These are phyloP conservation scores for Parietichytrium sp. DNA, from an alignment of 108 stramenopile genomes.

Conservation along the genomic window DNA sequence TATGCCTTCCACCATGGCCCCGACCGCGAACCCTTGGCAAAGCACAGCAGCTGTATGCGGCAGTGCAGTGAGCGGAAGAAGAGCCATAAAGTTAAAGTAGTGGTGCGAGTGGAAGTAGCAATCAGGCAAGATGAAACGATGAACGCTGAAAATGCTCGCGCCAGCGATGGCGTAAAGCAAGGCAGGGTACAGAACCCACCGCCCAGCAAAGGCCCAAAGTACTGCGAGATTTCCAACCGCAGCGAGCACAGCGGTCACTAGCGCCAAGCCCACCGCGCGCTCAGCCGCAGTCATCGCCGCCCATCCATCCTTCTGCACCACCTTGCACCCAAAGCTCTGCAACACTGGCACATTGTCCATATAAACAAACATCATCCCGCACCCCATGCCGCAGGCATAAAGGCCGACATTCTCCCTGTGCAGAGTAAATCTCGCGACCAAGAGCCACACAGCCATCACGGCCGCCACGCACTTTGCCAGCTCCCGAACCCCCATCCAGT, in stretches of 20 bases:
- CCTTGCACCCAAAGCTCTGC: conserved; percentile 33
- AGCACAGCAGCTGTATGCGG: not conserved
- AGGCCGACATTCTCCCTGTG: not conserved
- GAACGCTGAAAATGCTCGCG: not conserved
- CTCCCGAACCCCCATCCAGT: not conserved
- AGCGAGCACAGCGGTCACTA: not conserved
- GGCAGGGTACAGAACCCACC: not conserved
- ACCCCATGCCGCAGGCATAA: not conserved
- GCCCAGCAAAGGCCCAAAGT: not conserved
- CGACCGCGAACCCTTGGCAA: not conserved
- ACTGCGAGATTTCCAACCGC: not conserved
- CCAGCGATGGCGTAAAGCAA: not conserved
- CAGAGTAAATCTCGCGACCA: not conserved
- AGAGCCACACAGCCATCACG: not conserved
- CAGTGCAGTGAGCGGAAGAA: not conserved
- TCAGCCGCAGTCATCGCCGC: not conserved
- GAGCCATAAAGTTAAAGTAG: not conserved
- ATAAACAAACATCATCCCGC: not conserved
- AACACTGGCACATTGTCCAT: conserved; percentile 1
- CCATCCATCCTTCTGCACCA: not conserved
- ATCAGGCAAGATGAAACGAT: not conserved
- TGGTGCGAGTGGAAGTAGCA: conserved; percentile 12
- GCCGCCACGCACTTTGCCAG: not conserved
- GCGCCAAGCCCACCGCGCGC: not conserved
- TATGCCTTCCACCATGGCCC: conserved; percentile 6